Base-by-base conservation (phyloP, 805 yeast genomes). In the Candida wancherniae region DNA sequence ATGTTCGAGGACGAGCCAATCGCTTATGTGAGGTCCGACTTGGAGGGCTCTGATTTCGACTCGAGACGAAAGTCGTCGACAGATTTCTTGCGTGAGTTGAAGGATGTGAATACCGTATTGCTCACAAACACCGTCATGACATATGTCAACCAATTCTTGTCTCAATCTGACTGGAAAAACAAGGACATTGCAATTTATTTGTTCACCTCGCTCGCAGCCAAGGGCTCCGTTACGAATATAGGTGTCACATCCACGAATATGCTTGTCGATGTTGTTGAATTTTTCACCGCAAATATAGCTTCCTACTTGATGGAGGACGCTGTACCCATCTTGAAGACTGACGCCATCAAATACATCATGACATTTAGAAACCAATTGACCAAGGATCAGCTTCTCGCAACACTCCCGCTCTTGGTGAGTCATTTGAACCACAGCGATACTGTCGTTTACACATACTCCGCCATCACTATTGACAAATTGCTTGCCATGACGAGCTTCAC, bases 1-100 rank as follows among this genome's bases (percentile, higher is more conserved):
- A 58, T 80, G 39, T 90, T 92, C 56, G 98, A 92, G 58, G 98
- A 92, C 58, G 98, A 92, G 53, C 98, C 98, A 21, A 81, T 92
- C 33, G 94, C 85, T 48, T 92, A 71, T 53, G 88, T 88, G 13
- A 74, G 97, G 50, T 73, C 95, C 39, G 98, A 92, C 57, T 67
- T 94, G 26, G 98, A 94, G 59, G 97, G 97, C 5, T 80, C 95
- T 0, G 97, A 90, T 53, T 74, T 82, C 9, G 97, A 88, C 51
- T 81, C 96, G 1, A 75, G 99, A 58, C 73, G 97, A 57, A 77
- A 94, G 46, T 78, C 95, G 0, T 79, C 97, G n/a, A 84, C 94
- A 2, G 97, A 86, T 49, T 87, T 92, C 50, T 64, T 92, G 44
- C 75, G 94, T 40, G 95, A 86, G 47, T 69, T 92, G 45, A 85